Evolutionary conservation across 1,284 basidiomycete genomes (phyloP), one percentile per base, ranked within the genome.

Genomic region (Malassezia restricta): DNA sequence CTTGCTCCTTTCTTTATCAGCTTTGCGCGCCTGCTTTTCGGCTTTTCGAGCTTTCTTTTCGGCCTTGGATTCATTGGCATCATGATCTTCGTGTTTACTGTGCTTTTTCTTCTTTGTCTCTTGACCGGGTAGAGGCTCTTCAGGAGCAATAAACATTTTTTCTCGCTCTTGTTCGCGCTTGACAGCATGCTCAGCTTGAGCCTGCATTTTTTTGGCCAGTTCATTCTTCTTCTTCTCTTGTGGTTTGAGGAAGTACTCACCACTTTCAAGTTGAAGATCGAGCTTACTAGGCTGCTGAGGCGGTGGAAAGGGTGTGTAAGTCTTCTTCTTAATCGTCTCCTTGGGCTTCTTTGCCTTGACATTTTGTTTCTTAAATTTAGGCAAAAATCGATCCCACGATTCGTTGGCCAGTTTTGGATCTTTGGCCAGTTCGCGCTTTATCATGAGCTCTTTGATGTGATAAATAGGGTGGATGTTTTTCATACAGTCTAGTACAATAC

Each of bases 371-470:
- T 90, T 84, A 81, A 98, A 98, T 73, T 90, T 84, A 14, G 94
- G 94, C 9, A 99, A 78, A 79, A 98, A 99, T 6, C 94, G 82
- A 60, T 96, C 92, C 94, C 94, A 99, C 28, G 84, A 86, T 72
- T 98, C 91, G 17, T 78, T 83, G 0, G 86, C 89, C 7, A 99
- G 80, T 70, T 95, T 92, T 3, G 94, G 92, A 69, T 99, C 94
- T 76, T 96, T 96, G 12, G 92, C 90, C 6, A 99, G 80, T 76
- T 99, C 94, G 43, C 92, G 84, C 56, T 89, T 85, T 68, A 99
- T 92, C 94, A 99, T 99, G 43, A 99, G 80, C 76, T 98, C 94
- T 87, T 99, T 99, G 76, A 99, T 99, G 62, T 91, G 84, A 74
- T 99, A 99, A 71, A 99, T 98, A 3, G 94, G 94, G 71, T 99